phyloP scores from a whole-genome alignment of 345 rosid genomes.

The Leavenworthia alabamica region DNA sequence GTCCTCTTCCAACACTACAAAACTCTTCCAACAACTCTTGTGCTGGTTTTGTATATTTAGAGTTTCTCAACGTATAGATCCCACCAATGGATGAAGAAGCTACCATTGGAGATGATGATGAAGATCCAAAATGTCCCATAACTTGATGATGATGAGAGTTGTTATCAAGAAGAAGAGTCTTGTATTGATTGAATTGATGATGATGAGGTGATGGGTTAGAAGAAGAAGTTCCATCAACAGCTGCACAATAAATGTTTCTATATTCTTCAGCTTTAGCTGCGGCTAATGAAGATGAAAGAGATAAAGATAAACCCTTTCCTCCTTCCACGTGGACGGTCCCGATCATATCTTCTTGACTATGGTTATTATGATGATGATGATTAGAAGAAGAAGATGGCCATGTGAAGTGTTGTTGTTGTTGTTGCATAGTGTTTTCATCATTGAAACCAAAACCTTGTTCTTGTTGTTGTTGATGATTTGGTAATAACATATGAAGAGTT shows the following conservation, averaged over 20 bases:
- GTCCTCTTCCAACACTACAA: constrained; percentile 70
- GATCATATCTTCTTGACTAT: constrained; percentile 35
- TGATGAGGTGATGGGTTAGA: constrained; percentile 20
- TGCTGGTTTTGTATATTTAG: constrained; percentile 61
- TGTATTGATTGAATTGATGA: constrained; percentile 23
- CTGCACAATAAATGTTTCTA: constrained; percentile 38
- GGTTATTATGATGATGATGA: constrained; percentile 24
- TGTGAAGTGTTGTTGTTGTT: constrained; percentile 49
- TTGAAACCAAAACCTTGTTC: constrained; percentile 39
- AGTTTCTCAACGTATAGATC: constrained; percentile 38
- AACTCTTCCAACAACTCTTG: constrained; percentile 91
- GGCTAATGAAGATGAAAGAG: constrained; percentile 73
- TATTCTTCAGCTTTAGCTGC: constrained; percentile 85
- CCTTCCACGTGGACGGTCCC: constrained; percentile 42
- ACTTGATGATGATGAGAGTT: constrained; percentile 34
- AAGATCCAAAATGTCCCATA: constrained; percentile 32
- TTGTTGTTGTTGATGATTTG: constrained; percentile 44
- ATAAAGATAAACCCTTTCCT: constrained; percentile 82
- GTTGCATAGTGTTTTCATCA: constrained; percentile 12
- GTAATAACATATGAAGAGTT: constrained; percentile 79
- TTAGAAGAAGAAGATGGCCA: constrained; percentile 46
- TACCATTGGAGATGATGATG: constrained; percentile 32
- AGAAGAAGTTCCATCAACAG: constrained; percentile 31
- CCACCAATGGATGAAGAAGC: constrained; percentile 29
- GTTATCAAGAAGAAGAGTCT: constrained; percentile 24